Conservation (phyloP, 371 early-diverging fungal genomes). For the Thermomucor indicae-seudaticae region DNA sequence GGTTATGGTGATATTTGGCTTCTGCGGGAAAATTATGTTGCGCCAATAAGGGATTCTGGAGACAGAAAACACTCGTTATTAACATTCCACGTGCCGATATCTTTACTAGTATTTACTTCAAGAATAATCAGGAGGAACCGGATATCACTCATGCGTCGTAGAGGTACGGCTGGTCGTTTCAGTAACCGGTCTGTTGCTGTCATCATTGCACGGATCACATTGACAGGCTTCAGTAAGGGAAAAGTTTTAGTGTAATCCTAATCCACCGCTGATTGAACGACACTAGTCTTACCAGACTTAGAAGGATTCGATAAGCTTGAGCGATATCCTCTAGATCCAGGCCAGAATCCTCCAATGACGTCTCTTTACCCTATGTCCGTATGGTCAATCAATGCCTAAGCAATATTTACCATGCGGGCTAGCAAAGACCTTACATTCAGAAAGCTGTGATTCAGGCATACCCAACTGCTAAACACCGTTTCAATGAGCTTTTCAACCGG, state of each 20-base stretch:
- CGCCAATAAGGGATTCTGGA: constrained; percentile 66
- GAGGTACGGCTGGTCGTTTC: constrained; percentile 72
- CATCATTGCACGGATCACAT: constrained; percentile 73
- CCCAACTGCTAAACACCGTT: constrained; percentile 63
- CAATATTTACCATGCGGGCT: too few species aligned
- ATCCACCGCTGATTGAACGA: neutral
- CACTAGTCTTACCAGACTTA: constrained; percentile 55
- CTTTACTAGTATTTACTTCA: constrained; percentile 51
- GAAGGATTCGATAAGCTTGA: constrained; percentile 64
- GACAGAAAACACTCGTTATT: neutral
- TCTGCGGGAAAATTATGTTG: constrained; percentile 66
- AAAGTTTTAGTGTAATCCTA: constrained; percentile 13
- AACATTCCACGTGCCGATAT: neutral
- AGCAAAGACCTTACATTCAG: constrained; percentile 43
- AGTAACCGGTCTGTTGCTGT: constrained; percentile 69
- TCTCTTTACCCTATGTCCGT: constrained; percentile 39
- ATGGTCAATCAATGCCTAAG: neutral
- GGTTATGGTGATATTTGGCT: constrained; percentile 66
- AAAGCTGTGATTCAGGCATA: constrained; percentile 73
- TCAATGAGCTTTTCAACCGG: constrained; percentile 54
- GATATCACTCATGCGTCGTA: constrained; percentile 56
- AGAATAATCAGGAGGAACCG: constrained; percentile 79
- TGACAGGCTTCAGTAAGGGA: constrained; percentile 41
- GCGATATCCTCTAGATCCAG: constrained; percentile 64
- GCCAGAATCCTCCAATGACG: constrained; percentile 61